Percentiles rank a stretch among this genome's conserved stretches.
Conservation (phyloP, 257 asterid species). For the Dorcoceras hygrometricum region DNA sequence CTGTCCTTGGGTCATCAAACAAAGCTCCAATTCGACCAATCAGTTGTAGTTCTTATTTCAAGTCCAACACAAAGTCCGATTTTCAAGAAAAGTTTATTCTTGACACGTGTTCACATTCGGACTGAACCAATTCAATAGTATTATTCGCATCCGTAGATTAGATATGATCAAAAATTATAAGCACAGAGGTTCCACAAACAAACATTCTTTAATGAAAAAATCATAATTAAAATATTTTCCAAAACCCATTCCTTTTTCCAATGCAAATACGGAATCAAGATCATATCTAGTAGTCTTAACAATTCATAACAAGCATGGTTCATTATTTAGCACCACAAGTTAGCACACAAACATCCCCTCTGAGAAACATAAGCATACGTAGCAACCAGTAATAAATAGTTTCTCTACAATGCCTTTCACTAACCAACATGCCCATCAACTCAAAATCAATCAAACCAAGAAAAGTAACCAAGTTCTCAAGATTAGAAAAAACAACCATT, state of each 20-base stretch:
- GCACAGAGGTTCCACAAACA: not conserved
- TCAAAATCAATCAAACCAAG: not conserved
- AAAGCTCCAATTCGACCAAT: slow-evolving; percentile 1
- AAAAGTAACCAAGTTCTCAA: too few species aligned
- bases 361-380: not conserved
- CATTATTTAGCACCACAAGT: not conserved
- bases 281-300: not conserved
- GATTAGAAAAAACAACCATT: not conserved
- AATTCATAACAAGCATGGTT: not conserved
- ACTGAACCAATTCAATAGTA: not conserved
- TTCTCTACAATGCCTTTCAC: slow-evolving; percentile 4
- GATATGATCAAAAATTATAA: not conserved
- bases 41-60: not conserved
- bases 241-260: not conserved
- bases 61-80: not conserved
- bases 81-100: not conserved
- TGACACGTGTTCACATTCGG: not conserved
- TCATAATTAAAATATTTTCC: not conserved
- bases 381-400: not conserved
- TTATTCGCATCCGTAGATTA: not conserved
- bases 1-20: slow-evolving; percentile 10
- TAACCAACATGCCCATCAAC: not conserved
- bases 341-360: not conserved
- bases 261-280: slow-evolving; percentile 1
- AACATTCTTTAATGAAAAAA: not conserved